Percentiles rank a stretch among this genome's conserved stretches.
These are phyloP conservation scores for Lachancea cidri DNA, from an alignment of 805 yeast species.

Conservation along the genomic window DNA sequence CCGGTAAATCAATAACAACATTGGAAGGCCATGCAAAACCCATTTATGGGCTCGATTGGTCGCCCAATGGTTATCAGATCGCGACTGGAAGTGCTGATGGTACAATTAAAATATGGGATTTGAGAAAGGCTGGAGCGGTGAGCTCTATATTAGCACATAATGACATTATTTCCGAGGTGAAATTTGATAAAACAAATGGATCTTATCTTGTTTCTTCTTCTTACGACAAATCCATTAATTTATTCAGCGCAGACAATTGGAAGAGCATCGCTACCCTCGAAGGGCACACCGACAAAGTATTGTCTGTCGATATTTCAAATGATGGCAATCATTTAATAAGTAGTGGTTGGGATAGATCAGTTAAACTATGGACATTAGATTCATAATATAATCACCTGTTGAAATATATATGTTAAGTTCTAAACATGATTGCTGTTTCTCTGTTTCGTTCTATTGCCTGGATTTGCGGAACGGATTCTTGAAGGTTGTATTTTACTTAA, in stretches of 20 bases:
- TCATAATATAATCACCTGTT: too few species aligned
- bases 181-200: conserved; percentile 44
- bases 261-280: conserved; percentile 44
- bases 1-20: conserved; percentile 58
- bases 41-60: conserved; percentile 67
- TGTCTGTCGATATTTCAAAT: conserved; percentile 56
- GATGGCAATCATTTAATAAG: conserved; percentile 45
- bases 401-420: not conserved
- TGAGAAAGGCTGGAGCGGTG: conserved; percentile 43
- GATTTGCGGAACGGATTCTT: conserved; percentile 20
- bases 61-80: conserved; percentile 66
- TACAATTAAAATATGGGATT: conserved; percentile 78
- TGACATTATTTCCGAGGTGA: conserved; percentile 61
- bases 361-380: conserved; percentile 51
- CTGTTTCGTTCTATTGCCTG: conserved; percentile 9
- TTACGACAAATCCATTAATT: conserved; percentile 62
- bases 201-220: conserved; percentile 54
- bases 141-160: conserved; percentile 68
- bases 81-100: conserved; percentile 87
- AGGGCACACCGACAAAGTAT: conserved; percentile 63
- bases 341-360: conserved; percentile 81
- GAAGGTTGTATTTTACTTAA: conserved; percentile 23
- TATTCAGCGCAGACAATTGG: conserved; percentile 74
- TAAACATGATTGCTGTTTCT: conserved; percentile 3
- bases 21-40: conserved; percentile 69